Evolutionary conservation across 345 rosid genomes (phyloP), one percentile per base, ranked within the genome.

Genomic region (Hibiscus mutabilis): DNA sequence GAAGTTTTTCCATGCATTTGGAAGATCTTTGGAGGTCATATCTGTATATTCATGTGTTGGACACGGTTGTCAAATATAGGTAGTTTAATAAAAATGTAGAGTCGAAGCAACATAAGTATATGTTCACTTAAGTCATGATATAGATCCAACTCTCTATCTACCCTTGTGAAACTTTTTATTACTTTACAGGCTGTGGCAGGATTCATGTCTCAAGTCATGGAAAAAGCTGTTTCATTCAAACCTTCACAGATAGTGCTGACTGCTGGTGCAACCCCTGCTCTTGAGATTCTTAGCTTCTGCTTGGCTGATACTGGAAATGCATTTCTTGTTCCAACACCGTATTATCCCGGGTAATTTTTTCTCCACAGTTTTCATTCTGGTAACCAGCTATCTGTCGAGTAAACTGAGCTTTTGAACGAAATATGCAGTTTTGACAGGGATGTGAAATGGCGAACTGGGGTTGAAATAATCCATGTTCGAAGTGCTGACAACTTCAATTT

Each of bases 251-350:
- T 94, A 55, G 82, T 90, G 51, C 79, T 88, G 74, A 84, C 91
- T 21, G 82, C 95, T 31, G 96, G 98, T 68, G 88, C 88, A 61
- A 75, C 83, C 4, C 79, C 97, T 14, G 98, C 97, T 27, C 79
- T 88, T 2, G 97, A 94, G 81, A 85, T 85, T 76, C 92, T 94
- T 51, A 84, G 88, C 78, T 94, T 90, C 83, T 90, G 96, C 76
- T 74, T 94, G 71, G 98, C 98, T 22, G 98, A 94, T 85, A 69
- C 84, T 19, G 98, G 97, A 75, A 94, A 91, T 77, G 97, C 97
- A 51, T 91, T 94, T 76, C 96, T 94, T 18, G 89, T 94, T 68
- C 98, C 97, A 13, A 90, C 98, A 4, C 98, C 97, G 1, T 90
- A 85, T 71, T 71, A 78, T 44, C 96, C 98, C 0, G 83, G 92